Base-by-base conservation (phyloP, 2,329 filamentous ascomycete species). In the Neurospora crassa region DNA sequence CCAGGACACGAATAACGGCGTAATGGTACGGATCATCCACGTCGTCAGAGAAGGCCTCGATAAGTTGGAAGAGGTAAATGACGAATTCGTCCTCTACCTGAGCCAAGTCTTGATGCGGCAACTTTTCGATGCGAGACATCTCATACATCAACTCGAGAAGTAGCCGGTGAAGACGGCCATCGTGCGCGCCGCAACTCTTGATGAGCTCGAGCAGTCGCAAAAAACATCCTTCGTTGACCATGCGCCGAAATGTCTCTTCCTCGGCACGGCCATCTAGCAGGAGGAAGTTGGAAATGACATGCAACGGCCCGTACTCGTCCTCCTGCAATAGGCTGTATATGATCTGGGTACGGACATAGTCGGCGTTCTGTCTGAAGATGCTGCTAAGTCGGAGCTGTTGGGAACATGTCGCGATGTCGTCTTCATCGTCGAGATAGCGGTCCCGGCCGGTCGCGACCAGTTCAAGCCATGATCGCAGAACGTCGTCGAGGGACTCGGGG, bases 1-100 rank as follows among this genome's bases (percentile, higher is more conserved):
- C 94, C 82, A 99, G 81, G 68, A 98, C 94, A 74, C 94, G 89
- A 78, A 99, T 97, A 67, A 97, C 91, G 6, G 93, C 92, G 79
- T 97, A 98, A 79, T 98, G 95, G 79, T 97, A 99, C 0, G 95
- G 95, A 80, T 98, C 96, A 75, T 93, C 89, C 29, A 88, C 90
- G 80, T 98, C 95, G 79, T 95, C 90, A 7, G 93, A 96, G 5
- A 95, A 85, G 73, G 92, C 88, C 81, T 98, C 95, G 77, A 97
- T 95, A 71, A 97, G 90, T 74, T 91, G 87, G 77, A 98, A 94
- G 11, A 99, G 88, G 78, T 92, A 91, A 43, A 88, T 86, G 72
- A 98, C 87, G 80, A 99, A 97, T 68, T 87, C 87, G 78, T 99
- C 96, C 75, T 91, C 87, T 40, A 91, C 91, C 71, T 88, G 92